These are phyloP conservation scores for Uromyces viciae-fabae DNA, from an alignment of 1,284 basidiomycete species.

Conservation along the genomic window DNA sequence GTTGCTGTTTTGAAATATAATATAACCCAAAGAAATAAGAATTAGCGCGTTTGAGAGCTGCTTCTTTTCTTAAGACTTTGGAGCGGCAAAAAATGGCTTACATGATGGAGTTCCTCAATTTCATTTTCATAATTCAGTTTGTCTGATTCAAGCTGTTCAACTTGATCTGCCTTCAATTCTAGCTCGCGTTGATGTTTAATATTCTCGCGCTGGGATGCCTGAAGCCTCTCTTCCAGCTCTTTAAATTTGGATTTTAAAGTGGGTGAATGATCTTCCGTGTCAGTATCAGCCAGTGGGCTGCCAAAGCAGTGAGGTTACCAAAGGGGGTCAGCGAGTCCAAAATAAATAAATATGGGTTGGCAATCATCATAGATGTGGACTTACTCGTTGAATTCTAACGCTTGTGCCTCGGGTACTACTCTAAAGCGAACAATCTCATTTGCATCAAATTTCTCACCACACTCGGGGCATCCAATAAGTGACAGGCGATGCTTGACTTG, in stretches of 20 bases:
- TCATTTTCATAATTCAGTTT: slow-evolving; percentile 5
- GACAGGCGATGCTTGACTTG: slow-evolving; percentile 45
- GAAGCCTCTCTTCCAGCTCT: slow-evolving; percentile 3
- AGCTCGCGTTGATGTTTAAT: slow-evolving; percentile 15
- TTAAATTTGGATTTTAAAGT: slow-evolving; percentile 14
- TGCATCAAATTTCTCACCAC: slow-evolving; percentile 50
- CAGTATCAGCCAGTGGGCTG: background rate
- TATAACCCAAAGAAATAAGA: background rate
- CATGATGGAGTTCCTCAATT: slow-evolving; percentile 9
- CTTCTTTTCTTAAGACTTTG: background rate
- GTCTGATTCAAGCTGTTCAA: slow-evolving; percentile 23
- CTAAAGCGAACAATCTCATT: slow-evolving; percentile 47
- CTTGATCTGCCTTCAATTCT: background rate
- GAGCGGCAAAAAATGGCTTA: background rate
- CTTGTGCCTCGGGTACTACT: slow-evolving; percentile 26
- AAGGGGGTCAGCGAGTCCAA: background rate
- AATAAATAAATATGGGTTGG: background rate
- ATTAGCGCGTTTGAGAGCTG: background rate
- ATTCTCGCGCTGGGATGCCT: background rate
- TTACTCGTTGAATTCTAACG: slow-evolving; percentile 40
- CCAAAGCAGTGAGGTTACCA: background rate
- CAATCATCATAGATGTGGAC: background rate
- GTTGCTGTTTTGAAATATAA: background rate
- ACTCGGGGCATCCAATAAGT: slow-evolving; percentile 55
- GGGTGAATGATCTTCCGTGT: slow-evolving; percentile 17